Evolutionary conservation across 148 eudicot genomes (phyloP).

Genomic region (Cornus controversa): DNA sequence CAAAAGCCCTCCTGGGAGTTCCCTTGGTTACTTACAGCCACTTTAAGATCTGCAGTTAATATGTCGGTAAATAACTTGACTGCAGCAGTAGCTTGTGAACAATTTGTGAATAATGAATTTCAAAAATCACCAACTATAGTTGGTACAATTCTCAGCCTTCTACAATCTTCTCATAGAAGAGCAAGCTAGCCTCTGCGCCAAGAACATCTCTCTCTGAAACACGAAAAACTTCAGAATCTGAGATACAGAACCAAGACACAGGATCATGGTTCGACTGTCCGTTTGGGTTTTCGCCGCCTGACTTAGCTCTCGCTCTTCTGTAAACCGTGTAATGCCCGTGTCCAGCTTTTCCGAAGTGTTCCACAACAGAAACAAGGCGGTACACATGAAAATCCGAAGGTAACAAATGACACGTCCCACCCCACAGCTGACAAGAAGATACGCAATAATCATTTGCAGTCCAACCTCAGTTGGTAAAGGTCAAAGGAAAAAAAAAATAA

Average conservation of each 20-base stretch:
- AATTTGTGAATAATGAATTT: background rate
- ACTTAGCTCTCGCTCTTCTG: slow-evolving; percentile 49
- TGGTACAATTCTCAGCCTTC: background rate
- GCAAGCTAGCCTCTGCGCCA: slow-evolving; percentile 72
- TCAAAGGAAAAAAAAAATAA: too few relatives aligned
- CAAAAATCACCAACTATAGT: background rate
- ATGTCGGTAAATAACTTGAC: too few relatives aligned
- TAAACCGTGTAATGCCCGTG: slow-evolving; percentile 89
- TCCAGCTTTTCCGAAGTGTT: slow-evolving; percentile 73
- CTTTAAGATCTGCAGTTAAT: too few relatives aligned
- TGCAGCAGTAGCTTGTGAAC: background rate
- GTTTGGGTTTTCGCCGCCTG: slow-evolving; percentile 17
- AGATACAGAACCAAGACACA: slow-evolving; percentile 70
- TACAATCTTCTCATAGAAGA: slow-evolving; percentile 73
- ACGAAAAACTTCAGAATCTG: slow-evolving; percentile 64
- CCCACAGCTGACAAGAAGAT: slow-evolving; percentile 29
- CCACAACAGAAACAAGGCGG: slow-evolving; percentile 77
- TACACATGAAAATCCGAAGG: slow-evolving; percentile 34
- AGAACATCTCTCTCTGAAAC: slow-evolving; percentile 76
- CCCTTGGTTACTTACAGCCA: too few relatives aligned
- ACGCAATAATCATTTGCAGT: background rate
- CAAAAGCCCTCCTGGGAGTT: too few relatives aligned
- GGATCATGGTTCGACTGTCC: slow-evolving; percentile 11
- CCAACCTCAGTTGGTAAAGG: background rate
- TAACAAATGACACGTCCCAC: slow-evolving; percentile 3